Conservation (phyloP, 1,284 basidiomycete species). For the Ceratobasidium sp. region DNA sequence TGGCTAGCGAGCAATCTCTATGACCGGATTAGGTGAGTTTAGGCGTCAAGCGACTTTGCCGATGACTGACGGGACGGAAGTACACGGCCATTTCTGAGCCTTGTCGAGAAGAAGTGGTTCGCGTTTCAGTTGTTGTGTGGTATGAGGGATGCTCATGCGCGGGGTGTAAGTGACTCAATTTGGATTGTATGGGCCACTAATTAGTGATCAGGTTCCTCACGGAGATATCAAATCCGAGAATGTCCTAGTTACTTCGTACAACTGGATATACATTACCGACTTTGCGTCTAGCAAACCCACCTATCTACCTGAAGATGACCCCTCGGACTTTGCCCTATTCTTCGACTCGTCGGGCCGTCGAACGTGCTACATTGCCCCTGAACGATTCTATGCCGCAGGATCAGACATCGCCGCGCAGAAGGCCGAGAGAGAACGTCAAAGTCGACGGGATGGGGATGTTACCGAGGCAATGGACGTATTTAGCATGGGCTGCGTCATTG, state of each 20-base stretch:
- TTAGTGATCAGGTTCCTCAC: constrained; percentile 74
- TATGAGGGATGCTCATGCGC: constrained; percentile 80
- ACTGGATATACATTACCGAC: constrained; percentile 94
- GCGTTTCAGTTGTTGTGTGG: constrained; percentile 91
- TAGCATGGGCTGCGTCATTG: constrained; percentile 92
- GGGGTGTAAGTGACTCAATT: constrained; percentile 52
- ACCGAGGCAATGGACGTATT: constrained; percentile 99
- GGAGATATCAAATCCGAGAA: constrained; percentile 99
- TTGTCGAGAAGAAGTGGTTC: constrained; percentile 98
- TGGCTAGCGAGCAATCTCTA: constrained; percentile 96
- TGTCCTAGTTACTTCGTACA: constrained; percentile 94
- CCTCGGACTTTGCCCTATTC: constrained; percentile 97
- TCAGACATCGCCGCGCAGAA: constrained; percentile 74
- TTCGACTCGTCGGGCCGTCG: constrained; percentile 94
- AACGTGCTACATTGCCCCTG: constrained; percentile 96
- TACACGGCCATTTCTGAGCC: constrained; percentile 91
- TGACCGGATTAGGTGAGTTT: constrained; percentile 90
- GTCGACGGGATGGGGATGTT: constrained; percentile 75
- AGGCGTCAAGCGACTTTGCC: not conserved
- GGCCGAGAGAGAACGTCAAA: constrained; percentile 56
- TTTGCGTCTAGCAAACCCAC: constrained; percentile 98
- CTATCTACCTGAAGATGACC: constrained; percentile 94
- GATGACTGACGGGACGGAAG: constrained; percentile 53
- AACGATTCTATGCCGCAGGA: constrained; percentile 87
- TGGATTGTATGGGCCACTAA: not conserved